Evolutionary conservation across 345 rosid species (phyloP).

Genomic region (Clausena lansium): DNA sequence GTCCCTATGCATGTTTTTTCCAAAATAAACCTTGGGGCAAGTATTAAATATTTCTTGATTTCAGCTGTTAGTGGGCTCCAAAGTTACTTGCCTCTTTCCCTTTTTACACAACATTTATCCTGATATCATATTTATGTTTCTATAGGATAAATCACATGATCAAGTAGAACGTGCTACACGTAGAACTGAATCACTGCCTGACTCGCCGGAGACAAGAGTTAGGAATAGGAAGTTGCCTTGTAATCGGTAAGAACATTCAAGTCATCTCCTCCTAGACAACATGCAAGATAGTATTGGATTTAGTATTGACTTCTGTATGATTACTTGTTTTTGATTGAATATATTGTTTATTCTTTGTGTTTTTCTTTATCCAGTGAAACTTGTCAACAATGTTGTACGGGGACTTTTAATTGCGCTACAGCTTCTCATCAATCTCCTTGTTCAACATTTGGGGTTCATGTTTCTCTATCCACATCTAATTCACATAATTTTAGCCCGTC

Average conservation of each 20-base stretch:
- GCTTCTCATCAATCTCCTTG: slow-evolving; percentile 19
- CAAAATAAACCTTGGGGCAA: slow-evolving; percentile 25
- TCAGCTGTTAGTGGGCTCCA: slow-evolving; percentile 6
- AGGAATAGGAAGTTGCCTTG: slow-evolving; percentile 16
- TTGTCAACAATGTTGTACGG: slow-evolving; percentile 5
- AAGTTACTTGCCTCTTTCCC: neutral
- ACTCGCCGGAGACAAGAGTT: slow-evolving; percentile 8
- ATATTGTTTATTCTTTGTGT: neutral
- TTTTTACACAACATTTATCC: neutral
- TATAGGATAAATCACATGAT: slow-evolving; percentile 36
- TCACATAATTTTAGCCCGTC: slow-evolving; percentile 29
- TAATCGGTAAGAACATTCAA: slow-evolving; percentile 18
- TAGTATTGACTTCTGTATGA: neutral
- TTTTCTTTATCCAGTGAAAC: slow-evolving; percentile 16
- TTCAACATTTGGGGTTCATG: slow-evolving; percentile 17
- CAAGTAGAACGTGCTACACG: slow-evolving; percentile 9
- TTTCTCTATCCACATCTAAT: neutral
- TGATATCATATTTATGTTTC: slow-evolving; percentile 2
- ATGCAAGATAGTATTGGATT: neutral
- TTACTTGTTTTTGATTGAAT: slow-evolving; percentile 1
- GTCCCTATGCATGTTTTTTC: slow-evolving; percentile 21
- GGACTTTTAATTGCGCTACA: slow-evolving; percentile 15
- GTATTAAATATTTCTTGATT: slow-evolving; percentile 8
- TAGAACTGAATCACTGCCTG: slow-evolving; percentile 16
- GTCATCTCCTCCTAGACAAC: neutral